phyloP scores from a whole-genome alignment of 352 stramenopile species.

The Phytophthora ohioensis region DNA sequence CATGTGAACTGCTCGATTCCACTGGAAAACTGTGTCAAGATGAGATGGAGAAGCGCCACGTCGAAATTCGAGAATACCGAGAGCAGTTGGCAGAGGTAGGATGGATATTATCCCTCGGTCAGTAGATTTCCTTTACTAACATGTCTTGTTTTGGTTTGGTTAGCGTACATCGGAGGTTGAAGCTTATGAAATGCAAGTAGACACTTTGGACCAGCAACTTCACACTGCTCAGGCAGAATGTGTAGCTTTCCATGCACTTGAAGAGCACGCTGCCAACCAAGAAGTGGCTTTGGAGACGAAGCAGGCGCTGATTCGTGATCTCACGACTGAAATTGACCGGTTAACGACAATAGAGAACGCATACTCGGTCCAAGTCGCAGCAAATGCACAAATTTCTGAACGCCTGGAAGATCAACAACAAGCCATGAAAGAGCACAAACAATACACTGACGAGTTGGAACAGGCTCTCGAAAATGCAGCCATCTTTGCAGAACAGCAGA shows the following conservation, averaged over 20 bases:
- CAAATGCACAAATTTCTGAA: slow-evolving; percentile 19
- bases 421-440: slow-evolving; percentile 19
- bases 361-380: slow-evolving; percentile 28
- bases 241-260: slow-evolving; percentile 28
- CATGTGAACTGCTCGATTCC: slow-evolving; percentile 43
- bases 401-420: slow-evolving; percentile 27
- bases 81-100: slow-evolving; percentile 42
- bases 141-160: neutral
- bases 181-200: slow-evolving; percentile 26
- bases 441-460: slow-evolving; percentile 30
- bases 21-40: slow-evolving; percentile 42
- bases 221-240: slow-evolving; percentile 23
- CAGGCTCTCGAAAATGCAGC: slow-evolving; percentile 35
- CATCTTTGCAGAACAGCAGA: slow-evolving; percentile 47
- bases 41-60: slow-evolving; percentile 52
- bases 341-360: slow-evolving; percentile 40
- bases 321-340: slow-evolving; percentile 48
- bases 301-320: slow-evolving; percentile 29
- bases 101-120: neutral
- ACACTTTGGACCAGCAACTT: slow-evolving; percentile 39
- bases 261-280: slow-evolving; percentile 35
- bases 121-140: slow-evolving; percentile 7
- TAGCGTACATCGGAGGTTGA: slow-evolving; percentile 39
- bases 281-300: slow-evolving; percentile 17
- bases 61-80: slow-evolving; percentile 30